Conservation (phyloP, 345 rosid species). For the Triadica sebifera region DNA sequence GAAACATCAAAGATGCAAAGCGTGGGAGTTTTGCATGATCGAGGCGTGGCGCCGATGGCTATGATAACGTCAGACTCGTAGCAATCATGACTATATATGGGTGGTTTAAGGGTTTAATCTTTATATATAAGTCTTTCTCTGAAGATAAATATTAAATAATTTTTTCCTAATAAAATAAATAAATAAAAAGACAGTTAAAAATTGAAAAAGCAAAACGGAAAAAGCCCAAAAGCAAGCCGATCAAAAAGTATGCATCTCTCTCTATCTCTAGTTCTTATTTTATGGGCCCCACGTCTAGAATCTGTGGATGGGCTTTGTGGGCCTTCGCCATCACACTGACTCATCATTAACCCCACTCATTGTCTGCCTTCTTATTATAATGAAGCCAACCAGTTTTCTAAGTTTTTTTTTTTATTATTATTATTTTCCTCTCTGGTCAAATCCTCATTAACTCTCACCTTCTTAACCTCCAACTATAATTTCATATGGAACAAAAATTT, state of each 20-base stretch:
- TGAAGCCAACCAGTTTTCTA: no score
- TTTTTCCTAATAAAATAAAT: no score
- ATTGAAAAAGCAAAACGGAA: not conserved
- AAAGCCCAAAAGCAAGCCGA: not conserved
- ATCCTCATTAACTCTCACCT: no score
- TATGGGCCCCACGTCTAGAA: slow-evolving; percentile 17
- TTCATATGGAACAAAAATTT: no score
- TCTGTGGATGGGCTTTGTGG: slow-evolving; percentile 7
- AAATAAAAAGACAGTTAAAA: no score
- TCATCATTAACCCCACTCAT: slow-evolving; percentile 36
- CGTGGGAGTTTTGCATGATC: slow-evolving; percentile 36
- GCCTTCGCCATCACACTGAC: slow-evolving; percentile 9
- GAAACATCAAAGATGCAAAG: not conserved
- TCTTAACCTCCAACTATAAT: no score
- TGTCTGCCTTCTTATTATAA: no score
- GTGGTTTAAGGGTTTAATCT: not conserved
- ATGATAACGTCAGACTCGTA: slow-evolving; percentile 36
- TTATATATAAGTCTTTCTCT: no score
- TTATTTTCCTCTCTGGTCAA: no score
- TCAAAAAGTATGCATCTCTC: not conserved
- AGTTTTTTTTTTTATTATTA: no score
- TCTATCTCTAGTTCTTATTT: not conserved
- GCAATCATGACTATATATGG: slow-evolving; percentile 30
- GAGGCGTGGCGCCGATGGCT: slow-evolving; percentile 51
- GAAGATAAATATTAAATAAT: no score